Conservation (phyloP, 257 asterid species). For the Vinca minor region DNA sequence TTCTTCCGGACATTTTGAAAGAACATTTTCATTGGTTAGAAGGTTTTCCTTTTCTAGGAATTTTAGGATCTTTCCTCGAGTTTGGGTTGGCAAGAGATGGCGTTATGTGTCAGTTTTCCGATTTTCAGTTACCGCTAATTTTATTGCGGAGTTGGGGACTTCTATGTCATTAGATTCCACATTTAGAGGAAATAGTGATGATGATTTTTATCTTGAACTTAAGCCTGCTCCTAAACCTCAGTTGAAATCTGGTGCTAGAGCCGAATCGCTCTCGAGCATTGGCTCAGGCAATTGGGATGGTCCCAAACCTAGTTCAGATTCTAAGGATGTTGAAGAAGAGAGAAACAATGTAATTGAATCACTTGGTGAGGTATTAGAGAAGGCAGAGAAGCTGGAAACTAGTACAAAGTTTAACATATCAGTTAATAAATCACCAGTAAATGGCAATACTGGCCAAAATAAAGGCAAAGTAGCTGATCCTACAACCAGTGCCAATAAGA, state of each 20-base stretch:
- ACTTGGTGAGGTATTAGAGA: slow-evolving; percentile 80
- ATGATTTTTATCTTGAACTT: slow-evolving; percentile 45
- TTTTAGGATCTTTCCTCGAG: slow-evolving; percentile 40
- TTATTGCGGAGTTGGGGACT: slow-evolving; percentile 60
- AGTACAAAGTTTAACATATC: slow-evolving; percentile 37
- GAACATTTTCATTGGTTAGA: slow-evolving; percentile 57
- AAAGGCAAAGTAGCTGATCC: slow-evolving; percentile 47
- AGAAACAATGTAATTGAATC: slow-evolving; percentile 65
- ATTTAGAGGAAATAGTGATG: slow-evolving; percentile 36
- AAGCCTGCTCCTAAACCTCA: slow-evolving; percentile 86
- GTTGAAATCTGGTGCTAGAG: slow-evolving; percentile 46
- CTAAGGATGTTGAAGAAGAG: slow-evolving; percentile 43
- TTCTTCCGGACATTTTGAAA: slow-evolving; percentile 66
- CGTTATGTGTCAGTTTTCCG: slow-evolving; percentile 73
- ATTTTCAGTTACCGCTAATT: slow-evolving; percentile 72
- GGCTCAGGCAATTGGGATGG: slow-evolving; percentile 31
- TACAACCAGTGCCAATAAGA: slow-evolving; percentile 26
- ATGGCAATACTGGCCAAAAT: slow-evolving; percentile 26
- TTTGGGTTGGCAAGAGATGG: slow-evolving; percentile 56
- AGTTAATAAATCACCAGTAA: slow-evolving; percentile 36
- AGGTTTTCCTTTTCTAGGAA: slow-evolving; percentile 42
- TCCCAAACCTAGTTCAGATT: slow-evolving; percentile 26
- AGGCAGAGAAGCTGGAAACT: slow-evolving; percentile 76
- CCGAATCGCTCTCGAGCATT: slow-evolving; percentile 31
- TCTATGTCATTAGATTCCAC: slow-evolving; percentile 76